A percentile compares a stretch with the other conserved stretches of the same genome.
Evolutionary conservation across 2,329 filamentous ascomycete genomes (phyloP).

Genomic region (Grosmannia huntii): DNA sequence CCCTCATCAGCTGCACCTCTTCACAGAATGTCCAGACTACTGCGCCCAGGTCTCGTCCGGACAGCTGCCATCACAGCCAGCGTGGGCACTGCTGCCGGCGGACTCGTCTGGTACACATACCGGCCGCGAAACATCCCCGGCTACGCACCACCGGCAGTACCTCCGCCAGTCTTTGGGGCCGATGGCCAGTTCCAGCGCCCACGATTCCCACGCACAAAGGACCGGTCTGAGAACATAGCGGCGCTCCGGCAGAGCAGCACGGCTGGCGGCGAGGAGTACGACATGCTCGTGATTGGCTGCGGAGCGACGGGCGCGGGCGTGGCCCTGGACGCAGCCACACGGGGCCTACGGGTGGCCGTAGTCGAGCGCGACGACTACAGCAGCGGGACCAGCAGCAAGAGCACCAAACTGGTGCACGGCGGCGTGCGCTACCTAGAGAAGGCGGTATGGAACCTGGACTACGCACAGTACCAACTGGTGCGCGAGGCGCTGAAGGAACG

Average conservation of each 20-base stretch:
- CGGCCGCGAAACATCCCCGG: conserved; percentile 62
- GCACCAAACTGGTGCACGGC: conserved; percentile 76
- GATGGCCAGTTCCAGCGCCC: conserved; percentile 56
- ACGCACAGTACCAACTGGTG: conserved; percentile 69
- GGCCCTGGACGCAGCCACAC: conserved; percentile 66
- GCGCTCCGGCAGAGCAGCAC: conserved; percentile 37
- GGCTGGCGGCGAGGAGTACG: conserved; percentile 44
- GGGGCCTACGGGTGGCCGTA: conserved; percentile 66
- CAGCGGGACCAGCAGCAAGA: conserved; percentile 72
- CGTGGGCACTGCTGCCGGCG: conserved; percentile 28
- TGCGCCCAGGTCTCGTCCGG: conserved; percentile 21
- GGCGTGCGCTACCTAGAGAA: conserved; percentile 79
- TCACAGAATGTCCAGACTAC: conserved; percentile 18
- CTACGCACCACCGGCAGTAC: conserved; percentile 52
- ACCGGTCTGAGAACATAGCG: conserved; percentile 50
- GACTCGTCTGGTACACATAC: conserved; percentile 40
- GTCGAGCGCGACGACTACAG: conserved; percentile 78
- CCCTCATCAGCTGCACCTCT: neutral
- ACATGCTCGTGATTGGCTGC: conserved; percentile 66
- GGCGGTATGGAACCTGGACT: conserved; percentile 74
- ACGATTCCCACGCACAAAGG: conserved; percentile 50
- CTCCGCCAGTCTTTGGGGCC: conserved; percentile 56
- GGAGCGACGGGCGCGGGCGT: conserved; percentile 72
- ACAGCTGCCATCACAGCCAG: conserved; percentile 31
- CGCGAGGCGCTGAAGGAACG: conserved; percentile 72